Evolutionary conservation across 1,139 yeast species (phyloP).

Genomic region (Geotrichum siamense): DNA sequence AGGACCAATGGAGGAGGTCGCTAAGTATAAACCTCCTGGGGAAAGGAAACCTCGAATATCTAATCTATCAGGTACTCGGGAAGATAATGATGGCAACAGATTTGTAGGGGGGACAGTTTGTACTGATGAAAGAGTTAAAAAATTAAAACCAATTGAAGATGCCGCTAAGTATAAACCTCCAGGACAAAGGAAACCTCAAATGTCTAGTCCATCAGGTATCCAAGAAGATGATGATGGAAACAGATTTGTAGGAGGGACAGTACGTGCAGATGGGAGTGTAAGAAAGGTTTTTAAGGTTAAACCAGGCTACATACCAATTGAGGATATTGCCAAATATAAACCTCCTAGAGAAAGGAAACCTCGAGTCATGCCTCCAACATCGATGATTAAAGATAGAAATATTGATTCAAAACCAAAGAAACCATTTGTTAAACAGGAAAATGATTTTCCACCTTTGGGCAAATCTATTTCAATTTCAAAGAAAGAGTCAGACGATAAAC

Average conservation of each 20-base stretch:
- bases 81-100: constrained; percentile 24
- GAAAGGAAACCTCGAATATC: no score
- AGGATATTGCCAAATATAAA: constrained; percentile 33
- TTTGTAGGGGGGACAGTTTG: constrained; percentile 32
- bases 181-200: no score
- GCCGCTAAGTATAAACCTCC: constrained; percentile 27
- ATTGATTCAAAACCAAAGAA: no score
- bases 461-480: no score
- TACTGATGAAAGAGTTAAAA: constrained; percentile 38
- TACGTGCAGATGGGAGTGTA: constrained; percentile 38
- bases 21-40: constrained; percentile 24
- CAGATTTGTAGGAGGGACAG: constrained; percentile 29
- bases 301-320: constrained; percentile 38
- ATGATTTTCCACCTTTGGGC: no score
- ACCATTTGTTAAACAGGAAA: no score
- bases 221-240: constrained; percentile 23
- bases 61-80: constrained; percentile 13
- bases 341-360: background rate
- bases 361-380: background rate
- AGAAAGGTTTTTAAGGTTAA: constrained; percentile 34
- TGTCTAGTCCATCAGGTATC: constrained; percentile 13
- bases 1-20: constrained; percentile 38
- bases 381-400: no score
- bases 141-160: constrained; percentile 35
- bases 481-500: no score